Percentiles rank a stretch among this genome's conserved stretches.
These are phyloP conservation scores for Coemansia sp. DNA, from an alignment of 192 early-diverging fungal species.

Conservation along the genomic window DNA sequence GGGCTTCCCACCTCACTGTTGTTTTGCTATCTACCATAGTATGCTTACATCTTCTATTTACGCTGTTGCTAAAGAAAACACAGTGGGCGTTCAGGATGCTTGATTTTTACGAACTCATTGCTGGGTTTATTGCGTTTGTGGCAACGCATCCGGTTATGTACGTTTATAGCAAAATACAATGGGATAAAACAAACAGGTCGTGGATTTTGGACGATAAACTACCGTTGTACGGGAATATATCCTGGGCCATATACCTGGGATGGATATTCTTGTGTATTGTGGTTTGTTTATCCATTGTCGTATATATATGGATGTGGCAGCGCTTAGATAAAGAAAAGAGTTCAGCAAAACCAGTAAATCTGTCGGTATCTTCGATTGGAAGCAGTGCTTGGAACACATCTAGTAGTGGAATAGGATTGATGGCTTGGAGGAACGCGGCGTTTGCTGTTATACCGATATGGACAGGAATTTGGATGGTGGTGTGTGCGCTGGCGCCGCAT, in stretches of 20 bases:
- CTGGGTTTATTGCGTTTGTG: not conserved
- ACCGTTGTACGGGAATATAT: not conserved
- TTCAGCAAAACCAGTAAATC: not conserved
- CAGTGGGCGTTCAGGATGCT: not conserved
- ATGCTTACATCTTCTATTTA: not conserved
- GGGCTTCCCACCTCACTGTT: not conserved
- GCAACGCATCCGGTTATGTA: slow-evolving; percentile 31
- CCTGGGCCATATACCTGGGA: slow-evolving; percentile 12
- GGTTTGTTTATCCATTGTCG: not conserved
- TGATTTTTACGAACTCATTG: slow-evolving; percentile 12
- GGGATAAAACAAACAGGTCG: not conserved
- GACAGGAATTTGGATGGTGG: slow-evolving; percentile 19
- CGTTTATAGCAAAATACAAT: slow-evolving; percentile 5
- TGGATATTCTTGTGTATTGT: slow-evolving; percentile 9
- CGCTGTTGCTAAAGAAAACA: not conserved
- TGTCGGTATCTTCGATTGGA: not conserved
- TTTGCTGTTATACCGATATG: slow-evolving; percentile 18
- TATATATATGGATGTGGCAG: not conserved
- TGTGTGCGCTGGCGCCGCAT: slow-evolving; percentile 12
- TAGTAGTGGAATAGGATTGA: not conserved
- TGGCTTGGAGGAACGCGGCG: slow-evolving; percentile 10
- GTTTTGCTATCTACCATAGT: not conserved
- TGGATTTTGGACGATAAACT: slow-evolving; percentile 3
- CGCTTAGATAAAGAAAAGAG: no score
- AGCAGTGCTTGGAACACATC: not conserved